phyloP scores from a whole-genome alignment of 306 rosid species.

The Morella rubra region DNA sequence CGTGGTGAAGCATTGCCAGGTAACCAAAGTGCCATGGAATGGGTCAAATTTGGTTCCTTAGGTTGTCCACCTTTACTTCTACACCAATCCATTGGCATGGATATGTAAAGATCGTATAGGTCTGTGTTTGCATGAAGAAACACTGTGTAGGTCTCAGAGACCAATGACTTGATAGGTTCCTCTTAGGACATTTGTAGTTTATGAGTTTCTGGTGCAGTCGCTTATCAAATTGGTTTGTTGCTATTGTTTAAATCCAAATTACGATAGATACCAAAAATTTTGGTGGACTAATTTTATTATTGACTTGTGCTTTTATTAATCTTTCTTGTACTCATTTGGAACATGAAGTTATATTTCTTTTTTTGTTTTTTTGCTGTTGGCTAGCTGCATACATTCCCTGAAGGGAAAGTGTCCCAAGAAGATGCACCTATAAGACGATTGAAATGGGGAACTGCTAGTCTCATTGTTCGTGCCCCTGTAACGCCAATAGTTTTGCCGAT shows the following conservation, averaged over 20 bases:
- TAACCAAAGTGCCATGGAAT: not conserved
- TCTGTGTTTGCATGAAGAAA: not conserved
- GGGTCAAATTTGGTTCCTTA: not conserved
- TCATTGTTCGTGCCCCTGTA: conserved; percentile 74
- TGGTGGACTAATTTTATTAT: not conserved
- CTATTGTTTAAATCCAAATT: not conserved
- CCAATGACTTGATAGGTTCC: not conserved
- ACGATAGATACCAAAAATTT: not conserved
- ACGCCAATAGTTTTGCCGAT: conserved; percentile 90
- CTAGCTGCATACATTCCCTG: conserved; percentile 94
- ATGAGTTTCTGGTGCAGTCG: not conserved
- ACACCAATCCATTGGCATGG: not conserved
- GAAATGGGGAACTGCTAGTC: conserved; percentile 98
- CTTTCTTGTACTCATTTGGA: not conserved
- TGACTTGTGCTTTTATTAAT: not conserved
- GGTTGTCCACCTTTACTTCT: not conserved
- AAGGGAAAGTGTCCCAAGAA: conserved; percentile 82
- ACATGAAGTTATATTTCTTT: not conserved
- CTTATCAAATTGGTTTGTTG: not conserved
- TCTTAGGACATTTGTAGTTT: not conserved
- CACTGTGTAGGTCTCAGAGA: not conserved
- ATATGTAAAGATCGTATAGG: not conserved
- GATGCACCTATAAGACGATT: conserved; percentile 73
- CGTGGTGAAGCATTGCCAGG: not conserved
- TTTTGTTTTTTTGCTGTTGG: conserved; percentile 16